phyloP scores from a whole-genome alignment of 176 grass and related monocot species.

The Oryza glaberrima region DNA sequence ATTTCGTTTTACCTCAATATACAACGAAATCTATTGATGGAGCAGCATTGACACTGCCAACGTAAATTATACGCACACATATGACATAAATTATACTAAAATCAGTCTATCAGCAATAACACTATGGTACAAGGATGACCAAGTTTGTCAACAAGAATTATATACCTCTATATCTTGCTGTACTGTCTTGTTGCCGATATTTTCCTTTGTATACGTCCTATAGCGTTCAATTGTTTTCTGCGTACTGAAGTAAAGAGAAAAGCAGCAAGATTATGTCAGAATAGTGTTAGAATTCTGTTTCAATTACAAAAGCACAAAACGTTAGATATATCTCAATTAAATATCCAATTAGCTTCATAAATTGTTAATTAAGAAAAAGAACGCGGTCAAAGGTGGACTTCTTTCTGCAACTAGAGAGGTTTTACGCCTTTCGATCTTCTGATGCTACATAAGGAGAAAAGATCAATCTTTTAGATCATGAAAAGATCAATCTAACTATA shows the following conservation, averaged over 20 bases:
- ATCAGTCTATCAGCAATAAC: background rate
- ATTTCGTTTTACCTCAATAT: background rate
- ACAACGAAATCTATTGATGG: background rate
- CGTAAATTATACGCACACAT: background rate
- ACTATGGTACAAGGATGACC: background rate
- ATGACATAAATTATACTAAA: background rate
- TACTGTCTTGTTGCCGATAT: constrained; percentile 42
- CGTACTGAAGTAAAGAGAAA: constrained; percentile 45
- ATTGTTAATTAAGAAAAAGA: background rate
- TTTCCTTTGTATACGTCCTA: constrained; percentile 53
- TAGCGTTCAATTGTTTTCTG: constrained; percentile 71
- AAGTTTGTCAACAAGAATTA: background rate
- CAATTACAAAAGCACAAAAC: background rate
- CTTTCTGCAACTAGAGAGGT: background rate
- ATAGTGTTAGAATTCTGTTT: background rate
- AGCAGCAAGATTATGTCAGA: constrained; percentile 11
- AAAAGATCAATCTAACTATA: background rate
- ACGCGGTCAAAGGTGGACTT: background rate
- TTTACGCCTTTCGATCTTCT: background rate
- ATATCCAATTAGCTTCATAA: constrained; percentile 15
- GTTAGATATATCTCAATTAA: background rate
- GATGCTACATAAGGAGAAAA: background rate
- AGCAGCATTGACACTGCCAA: constrained; percentile 5
- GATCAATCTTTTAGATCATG: background rate
- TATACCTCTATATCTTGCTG: constrained; percentile 65